Conservation (phyloP, 2,329 filamentous ascomycete genomes). For the Claviceps sp. region DNA sequence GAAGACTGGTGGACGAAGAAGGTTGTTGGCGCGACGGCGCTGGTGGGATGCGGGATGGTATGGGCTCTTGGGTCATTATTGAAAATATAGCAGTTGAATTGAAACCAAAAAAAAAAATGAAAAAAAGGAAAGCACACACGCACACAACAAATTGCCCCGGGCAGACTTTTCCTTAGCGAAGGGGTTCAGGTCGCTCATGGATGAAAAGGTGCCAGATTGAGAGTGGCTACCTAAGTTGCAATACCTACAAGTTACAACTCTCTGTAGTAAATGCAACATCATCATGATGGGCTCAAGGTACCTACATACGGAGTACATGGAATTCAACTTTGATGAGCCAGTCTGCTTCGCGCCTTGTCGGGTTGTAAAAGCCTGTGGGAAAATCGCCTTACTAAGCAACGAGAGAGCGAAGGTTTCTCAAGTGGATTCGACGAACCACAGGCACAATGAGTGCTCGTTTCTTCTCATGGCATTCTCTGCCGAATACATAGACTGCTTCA, state of each 20-base stretch:
- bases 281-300: background rate
- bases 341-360: background rate
- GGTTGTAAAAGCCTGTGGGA: background rate
- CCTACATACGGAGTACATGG: background rate
- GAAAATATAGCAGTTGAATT: conserved; percentile 13
- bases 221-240: too few relatives aligned
- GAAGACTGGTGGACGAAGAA: conserved; percentile 57
- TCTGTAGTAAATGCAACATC: background rate
- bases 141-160: background rate
- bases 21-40: conserved; percentile 43
- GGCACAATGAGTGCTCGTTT: too few relatives aligned
- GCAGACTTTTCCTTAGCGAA: background rate
- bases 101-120: background rate
- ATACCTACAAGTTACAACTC: background rate
- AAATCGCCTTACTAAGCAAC: background rate
- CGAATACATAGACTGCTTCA: background rate
- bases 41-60: conserved; percentile 46
- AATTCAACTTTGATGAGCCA: background rate
- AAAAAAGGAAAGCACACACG: background rate
- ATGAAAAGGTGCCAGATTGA: background rate
- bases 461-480: background rate
- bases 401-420: background rate
- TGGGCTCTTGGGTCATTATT: conserved; percentile 46
- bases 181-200: background rate
- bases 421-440: background rate